Evolutionary conservation across 345 rosid species (phyloP).

Genomic region (Gossypium herbaceum): DNA sequence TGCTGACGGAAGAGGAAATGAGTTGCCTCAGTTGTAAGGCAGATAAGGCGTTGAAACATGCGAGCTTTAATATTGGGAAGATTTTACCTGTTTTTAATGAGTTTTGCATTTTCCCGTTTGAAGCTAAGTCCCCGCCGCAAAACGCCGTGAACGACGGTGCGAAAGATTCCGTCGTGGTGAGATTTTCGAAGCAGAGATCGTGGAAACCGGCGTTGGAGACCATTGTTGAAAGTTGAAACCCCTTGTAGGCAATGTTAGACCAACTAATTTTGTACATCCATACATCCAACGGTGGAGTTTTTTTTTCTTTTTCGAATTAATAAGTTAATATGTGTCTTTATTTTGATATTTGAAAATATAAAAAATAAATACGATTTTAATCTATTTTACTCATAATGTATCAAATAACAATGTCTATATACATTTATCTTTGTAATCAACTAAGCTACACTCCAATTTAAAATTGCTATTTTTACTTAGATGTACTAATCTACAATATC

Average conservation of each 20-base stretch:
- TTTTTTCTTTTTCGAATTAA: no score
- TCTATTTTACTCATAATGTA: no score
- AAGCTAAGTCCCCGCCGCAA: background rate
- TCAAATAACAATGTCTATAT: no score
- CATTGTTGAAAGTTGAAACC: conserved; percentile 43
- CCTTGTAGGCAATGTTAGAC: conserved; percentile 8
- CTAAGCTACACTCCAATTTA: no score
- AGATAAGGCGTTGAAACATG: conserved; percentile 33
- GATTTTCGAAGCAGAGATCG: conserved; percentile 42
- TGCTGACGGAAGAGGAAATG: conserved; percentile 46
- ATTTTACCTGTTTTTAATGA: conserved; percentile 39
- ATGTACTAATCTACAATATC: no score
- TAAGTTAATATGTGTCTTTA: no score
- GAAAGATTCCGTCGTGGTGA: conserved; percentile 3
- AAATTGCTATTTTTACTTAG: no score
- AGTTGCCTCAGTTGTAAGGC: conserved; percentile 31
- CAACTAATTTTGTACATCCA: background rate
- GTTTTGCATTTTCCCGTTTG: conserved; percentile 36
- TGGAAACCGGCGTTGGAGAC: conserved; percentile 66
- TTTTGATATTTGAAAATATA: no score
- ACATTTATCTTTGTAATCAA: no score
- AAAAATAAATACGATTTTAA: no score
- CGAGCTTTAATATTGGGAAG: conserved; percentile 24
- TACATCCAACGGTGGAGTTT: no score
- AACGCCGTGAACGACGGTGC: background rate